Conservation (phyloP, 257 asterid species). For the Gynochthodes officinalis region DNA sequence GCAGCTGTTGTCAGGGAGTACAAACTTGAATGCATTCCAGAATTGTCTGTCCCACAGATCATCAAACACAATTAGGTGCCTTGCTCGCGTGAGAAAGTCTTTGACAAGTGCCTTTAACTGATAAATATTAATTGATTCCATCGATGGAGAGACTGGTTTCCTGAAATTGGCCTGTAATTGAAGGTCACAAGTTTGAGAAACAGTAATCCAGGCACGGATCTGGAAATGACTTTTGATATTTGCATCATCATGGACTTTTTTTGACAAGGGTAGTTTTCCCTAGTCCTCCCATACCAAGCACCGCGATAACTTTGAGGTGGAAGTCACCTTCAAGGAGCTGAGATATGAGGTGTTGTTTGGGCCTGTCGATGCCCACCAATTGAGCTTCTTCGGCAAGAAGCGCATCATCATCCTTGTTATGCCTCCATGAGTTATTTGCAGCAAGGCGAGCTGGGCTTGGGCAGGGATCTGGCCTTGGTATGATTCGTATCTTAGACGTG, state of each 20-base stretch:
- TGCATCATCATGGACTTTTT: too few relatives aligned
- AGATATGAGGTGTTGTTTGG: conserved; percentile 6
- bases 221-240: too few relatives aligned
- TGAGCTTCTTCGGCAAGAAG: conserved; percentile 17
- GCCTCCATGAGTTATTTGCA: neutral
- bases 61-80: conserved; percentile 19
- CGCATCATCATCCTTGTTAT: conserved; percentile 12
- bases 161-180: neutral
- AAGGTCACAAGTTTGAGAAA: conserved; percentile 1
- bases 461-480: neutral
- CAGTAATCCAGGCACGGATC: conserved; percentile 15
- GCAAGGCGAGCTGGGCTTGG: neutral
- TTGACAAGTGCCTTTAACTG: conserved; percentile 4
- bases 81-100: neutral
- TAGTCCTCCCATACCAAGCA: too few relatives aligned
- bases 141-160: neutral
- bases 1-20: conserved; percentile 7
- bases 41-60: conserved; percentile 10
- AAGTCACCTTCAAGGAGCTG: conserved; percentile 8
- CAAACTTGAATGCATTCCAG: conserved; percentile 15
- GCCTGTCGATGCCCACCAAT: conserved; percentile 20
- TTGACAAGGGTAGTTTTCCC: too few relatives aligned
- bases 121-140: neutral
- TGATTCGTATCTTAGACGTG: conserved; percentile 8
- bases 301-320: too few relatives aligned